These are phyloP conservation scores for Tricholoma furcatifolium DNA, from an alignment of 768 basidiomycete species.

Conservation along the genomic window DNA sequence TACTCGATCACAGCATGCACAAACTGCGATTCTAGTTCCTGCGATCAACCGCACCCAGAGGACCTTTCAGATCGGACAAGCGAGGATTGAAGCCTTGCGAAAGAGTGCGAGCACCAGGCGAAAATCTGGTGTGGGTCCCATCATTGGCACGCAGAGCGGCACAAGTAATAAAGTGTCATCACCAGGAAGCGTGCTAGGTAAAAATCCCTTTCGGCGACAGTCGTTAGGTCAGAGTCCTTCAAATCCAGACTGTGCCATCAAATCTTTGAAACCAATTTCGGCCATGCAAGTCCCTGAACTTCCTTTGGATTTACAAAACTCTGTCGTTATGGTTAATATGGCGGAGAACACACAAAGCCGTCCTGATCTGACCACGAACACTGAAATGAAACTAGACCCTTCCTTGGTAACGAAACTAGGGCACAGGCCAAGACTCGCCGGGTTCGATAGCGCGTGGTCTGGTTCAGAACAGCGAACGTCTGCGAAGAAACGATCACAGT, in stretches of 20 bases:
- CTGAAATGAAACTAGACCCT: not conserved
- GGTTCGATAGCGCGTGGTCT: constrained; percentile 4
- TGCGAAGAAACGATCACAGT: not conserved
- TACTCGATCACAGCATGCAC: not conserved
- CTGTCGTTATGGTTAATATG: not conserved
- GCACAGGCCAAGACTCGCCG: not conserved
- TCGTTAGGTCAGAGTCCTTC: constrained; percentile 2
- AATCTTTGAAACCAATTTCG: constrained; percentile 24
- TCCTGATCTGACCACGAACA: not conserved
- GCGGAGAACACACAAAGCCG: not conserved
- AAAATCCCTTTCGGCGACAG: constrained; percentile 19
- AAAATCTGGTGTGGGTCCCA: constrained; percentile 1
- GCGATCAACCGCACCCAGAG: constrained; percentile 12
- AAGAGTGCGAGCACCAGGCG: constrained; percentile 9
- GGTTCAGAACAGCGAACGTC: not conserved
- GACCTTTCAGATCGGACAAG: constrained; percentile 11
- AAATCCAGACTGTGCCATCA: constrained; percentile 6
- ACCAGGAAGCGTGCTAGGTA: constrained; percentile 7
- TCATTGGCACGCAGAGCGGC: not conserved
- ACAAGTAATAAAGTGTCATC: not conserved
- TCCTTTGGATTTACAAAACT: constrained; percentile 8
- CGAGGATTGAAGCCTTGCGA: constrained; percentile 12
- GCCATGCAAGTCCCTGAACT: constrained; percentile 26
- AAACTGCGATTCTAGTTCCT: constrained; percentile 1
- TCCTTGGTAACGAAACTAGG: not conserved